These are phyloP conservation scores for Leccinum variicolor DNA, from an alignment of 768 basidiomycete genomes.

Conservation along the genomic window DNA sequence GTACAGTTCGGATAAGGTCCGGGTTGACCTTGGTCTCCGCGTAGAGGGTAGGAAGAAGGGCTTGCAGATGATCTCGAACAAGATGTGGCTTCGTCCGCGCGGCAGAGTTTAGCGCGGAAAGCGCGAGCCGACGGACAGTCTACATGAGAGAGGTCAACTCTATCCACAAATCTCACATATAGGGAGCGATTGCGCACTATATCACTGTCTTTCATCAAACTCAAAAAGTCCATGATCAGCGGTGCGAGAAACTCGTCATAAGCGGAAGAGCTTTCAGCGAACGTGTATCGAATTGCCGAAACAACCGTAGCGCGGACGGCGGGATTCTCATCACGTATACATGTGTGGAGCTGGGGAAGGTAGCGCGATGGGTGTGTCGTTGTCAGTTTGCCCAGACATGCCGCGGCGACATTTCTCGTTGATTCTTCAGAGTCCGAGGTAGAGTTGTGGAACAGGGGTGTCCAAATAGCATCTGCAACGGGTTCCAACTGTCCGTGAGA, in stretches of 20 bases:
- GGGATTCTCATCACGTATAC: conserved; percentile 64
- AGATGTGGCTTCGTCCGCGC: conserved; percentile 93
- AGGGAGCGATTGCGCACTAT: conserved; percentile 49
- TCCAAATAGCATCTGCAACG: conserved; percentile 89
- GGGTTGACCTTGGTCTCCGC: conserved; percentile 78
- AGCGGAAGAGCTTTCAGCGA: conserved; percentile 78
- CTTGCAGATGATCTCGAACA: conserved; percentile 75
- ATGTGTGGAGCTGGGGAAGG: conserved; percentile 87
- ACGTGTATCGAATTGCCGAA: conserved; percentile 87
- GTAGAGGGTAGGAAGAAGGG: conserved; percentile 80
- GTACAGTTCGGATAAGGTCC: conserved; percentile 81
- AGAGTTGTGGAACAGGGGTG: conserved; percentile 87
- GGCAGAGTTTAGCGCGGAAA: conserved; percentile 91
- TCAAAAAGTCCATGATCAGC: conserved; percentile 87
- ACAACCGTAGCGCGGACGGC: conserved; percentile 84
- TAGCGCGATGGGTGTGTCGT: conserved; percentile 89
- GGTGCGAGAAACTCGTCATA: conserved; percentile 92
- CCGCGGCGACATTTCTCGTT: conserved; percentile 91
- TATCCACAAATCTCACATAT: neutral
- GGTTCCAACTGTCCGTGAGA: conserved; percentile 79
- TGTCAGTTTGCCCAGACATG: conserved; percentile 93
- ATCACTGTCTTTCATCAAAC: conserved; percentile 84
- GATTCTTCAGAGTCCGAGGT: conserved; percentile 82
- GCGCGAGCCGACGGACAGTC: conserved; percentile 87
- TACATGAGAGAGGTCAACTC: conserved; percentile 29